phyloP scores from a whole-genome alignment of 169 alveolate species.

The Plasmodium fragile region DNA sequence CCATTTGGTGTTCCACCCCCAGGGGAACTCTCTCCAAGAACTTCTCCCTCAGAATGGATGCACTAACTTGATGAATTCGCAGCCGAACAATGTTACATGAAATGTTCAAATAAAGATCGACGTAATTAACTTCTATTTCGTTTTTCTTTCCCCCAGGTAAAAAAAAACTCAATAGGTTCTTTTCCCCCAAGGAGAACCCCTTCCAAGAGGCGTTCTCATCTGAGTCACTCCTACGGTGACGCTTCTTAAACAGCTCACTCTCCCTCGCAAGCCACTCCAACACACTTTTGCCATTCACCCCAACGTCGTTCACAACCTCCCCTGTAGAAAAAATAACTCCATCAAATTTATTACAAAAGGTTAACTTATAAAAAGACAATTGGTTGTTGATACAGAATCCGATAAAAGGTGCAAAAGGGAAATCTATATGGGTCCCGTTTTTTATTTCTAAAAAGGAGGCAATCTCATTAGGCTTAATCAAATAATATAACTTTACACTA shows the following conservation, averaged over 20 bases:
- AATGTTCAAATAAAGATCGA: slow-evolving; percentile 40
- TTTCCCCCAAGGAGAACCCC: slow-evolving; percentile 19
- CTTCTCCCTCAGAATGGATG: neutral
- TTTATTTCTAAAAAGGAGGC: slow-evolving; percentile 42
- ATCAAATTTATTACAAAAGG: slow-evolving; percentile 13
- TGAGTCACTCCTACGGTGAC: neutral
- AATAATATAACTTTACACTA: slow-evolving; percentile 22
- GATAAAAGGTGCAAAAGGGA: slow-evolving; percentile 25
- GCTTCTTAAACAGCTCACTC: neutral
- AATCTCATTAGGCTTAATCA: slow-evolving; percentile 5
- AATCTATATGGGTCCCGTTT: slow-evolving; percentile 20
- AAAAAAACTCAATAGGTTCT: slow-evolving; percentile 9
- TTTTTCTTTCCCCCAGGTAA: neutral
- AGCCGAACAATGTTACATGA: slow-evolving; percentile 23
- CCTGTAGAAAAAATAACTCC: neutral
- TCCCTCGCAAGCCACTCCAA: neutral
- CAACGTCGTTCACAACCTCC: neutral
- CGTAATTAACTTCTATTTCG: slow-evolving; percentile 27
- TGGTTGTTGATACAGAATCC: slow-evolving; percentile 27
- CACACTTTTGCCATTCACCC: neutral
- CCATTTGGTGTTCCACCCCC: neutral
- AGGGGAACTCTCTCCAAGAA: slow-evolving; percentile 4
- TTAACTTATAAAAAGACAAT: slow-evolving; percentile 6
- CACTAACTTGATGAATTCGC: slow-evolving; percentile 13
- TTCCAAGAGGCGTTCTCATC: neutral